These are phyloP conservation scores for Croton laevigatus DNA, from an alignment of 441 rosid genomes.

Conservation along the genomic window DNA sequence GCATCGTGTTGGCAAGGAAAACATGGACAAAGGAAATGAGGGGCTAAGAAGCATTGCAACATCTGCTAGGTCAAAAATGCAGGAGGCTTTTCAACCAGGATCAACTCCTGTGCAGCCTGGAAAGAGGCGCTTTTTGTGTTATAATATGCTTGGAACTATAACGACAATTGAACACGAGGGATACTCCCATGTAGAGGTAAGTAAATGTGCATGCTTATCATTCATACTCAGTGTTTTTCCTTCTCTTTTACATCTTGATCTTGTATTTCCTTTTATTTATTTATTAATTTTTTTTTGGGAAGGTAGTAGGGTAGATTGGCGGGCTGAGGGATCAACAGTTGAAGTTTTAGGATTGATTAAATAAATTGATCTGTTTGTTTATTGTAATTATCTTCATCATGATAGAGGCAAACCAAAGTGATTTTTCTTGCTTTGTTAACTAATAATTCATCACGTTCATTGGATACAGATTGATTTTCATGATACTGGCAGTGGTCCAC, in stretches of 20 bases:
- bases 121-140: conserved; percentile 79
- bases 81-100: conserved; percentile 92
- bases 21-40: conserved; percentile 38
- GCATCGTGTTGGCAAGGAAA: conserved; percentile 36
- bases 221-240: background rate
- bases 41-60: conserved; percentile 25
- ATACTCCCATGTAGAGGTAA: conserved; percentile 89
- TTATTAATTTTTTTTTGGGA: no score
- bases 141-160: conserved; percentile 88
- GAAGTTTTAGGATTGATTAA: conserved; percentile 1
- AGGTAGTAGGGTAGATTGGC: background rate
- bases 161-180: conserved; percentile 88
- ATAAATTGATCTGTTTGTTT: background rate
- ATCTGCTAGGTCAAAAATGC: conserved; percentile 61
- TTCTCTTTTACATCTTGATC: background rate
- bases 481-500: conserved; percentile 89
- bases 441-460: conserved; percentile 22
- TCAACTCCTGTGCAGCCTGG: conserved; percentile 72
- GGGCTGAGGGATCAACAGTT: background rate
- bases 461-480: conserved; percentile 82
- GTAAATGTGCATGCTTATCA: conserved; percentile 29
- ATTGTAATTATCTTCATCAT: conserved; percentile 8
- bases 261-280: no score
- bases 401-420: background rate
- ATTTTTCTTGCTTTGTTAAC: background rate